Evolutionary conservation across 176 grass and related monocot species (phyloP), one percentile per base, ranked within the genome.

Genomic region (Eleusine indica): DNA sequence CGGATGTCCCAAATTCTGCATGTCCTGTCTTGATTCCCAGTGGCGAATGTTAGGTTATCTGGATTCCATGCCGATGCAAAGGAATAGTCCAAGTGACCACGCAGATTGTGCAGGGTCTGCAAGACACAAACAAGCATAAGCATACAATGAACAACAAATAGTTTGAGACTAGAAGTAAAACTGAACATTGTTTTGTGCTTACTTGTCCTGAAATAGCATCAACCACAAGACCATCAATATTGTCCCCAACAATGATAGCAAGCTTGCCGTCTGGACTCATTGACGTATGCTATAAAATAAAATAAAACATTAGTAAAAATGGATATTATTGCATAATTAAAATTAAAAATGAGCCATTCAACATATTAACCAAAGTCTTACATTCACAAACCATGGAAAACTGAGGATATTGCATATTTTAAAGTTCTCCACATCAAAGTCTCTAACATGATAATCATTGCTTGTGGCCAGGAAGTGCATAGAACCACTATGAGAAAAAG

Each of bases 21-120:
- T n/a, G 94, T 92, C 78, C 83, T 97, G 76, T 94, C 94, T 85
- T 97, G 92, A 61, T 94, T 97, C 38, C 92, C 90, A 2, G 94
- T 97, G 22, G 90, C 86, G 0, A 97, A 92, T 75, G 92, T 94
- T 51, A 18, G 77, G 4, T 92, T 90, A 53, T 97, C 90, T 30
- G 90, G 94, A 53, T 92, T 90, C 92, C 94, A 97, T 7, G 92
- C 88, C 13, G 94, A 94, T n/a, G 94, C 94, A 40, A 97, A 97
- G 0, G 94, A 97, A 68, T 81, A 97, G 67, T 97, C 94, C 68
- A 89, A 75, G 76, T 97, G 92, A 41, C 94, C 94, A 29, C 19
- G 56, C 52, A 97, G 77, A 40, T 81, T 71, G 42, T 94, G 84
- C 76, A 97, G 61, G 3, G 48, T 76, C 92, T 97, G 57, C 17